Percentiles rank a stretch among this genome's conserved stretches.
Evolutionary conservation across 2,329 filamentous ascomycete genomes (phyloP).

Genomic region (Alternaria ethzedia): DNA sequence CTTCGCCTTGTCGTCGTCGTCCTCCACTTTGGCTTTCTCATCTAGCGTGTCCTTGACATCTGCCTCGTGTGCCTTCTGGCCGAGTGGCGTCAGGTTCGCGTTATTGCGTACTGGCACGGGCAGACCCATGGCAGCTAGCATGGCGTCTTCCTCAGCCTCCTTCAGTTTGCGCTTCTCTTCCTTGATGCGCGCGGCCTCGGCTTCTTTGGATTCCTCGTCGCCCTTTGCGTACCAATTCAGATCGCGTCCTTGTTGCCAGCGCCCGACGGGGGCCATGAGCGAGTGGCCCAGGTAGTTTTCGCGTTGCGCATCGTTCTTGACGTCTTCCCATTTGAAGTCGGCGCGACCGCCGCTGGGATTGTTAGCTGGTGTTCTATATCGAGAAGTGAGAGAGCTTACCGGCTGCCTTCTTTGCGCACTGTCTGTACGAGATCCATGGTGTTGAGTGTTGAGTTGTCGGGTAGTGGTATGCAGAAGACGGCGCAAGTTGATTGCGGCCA

Average conservation of each 20-base stretch:
- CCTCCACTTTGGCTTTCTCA: constrained; percentile 53
- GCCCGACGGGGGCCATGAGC: constrained; percentile 87
- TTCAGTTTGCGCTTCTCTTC: constrained; percentile 85
- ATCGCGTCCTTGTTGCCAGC: constrained; percentile 84
- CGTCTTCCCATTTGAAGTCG: constrained; percentile 97
- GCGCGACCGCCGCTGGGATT: constrained; percentile 74
- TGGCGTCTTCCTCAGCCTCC: constrained; percentile 90
- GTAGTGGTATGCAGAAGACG: background rate
- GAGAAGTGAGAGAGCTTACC: constrained; percentile 51
- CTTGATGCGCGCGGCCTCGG: constrained; percentile 60
- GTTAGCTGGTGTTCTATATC: constrained; percentile 3
- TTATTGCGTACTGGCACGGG: constrained; percentile 73
- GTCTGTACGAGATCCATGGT: constrained; percentile 91
- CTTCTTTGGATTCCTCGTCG: constrained; percentile 63
- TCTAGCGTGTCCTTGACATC: constrained; percentile 63
- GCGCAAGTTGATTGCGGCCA: constrained; percentile 24
- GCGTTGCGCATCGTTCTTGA: constrained; percentile 83
- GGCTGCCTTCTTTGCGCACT: constrained; percentile 86
- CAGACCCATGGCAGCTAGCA: constrained; percentile 81
- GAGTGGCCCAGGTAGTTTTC: constrained; percentile 92
- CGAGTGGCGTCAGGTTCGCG: constrained; percentile 67
- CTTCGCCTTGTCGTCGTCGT: constrained; percentile 25
- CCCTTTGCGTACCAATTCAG: constrained; percentile 69
- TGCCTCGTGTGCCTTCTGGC: constrained; percentile 55
- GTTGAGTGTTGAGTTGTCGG: constrained; percentile 11